Base-by-base conservation (phyloP, 2,329 filamentous ascomycete species). In the Graphilbum fragrans region DNA sequence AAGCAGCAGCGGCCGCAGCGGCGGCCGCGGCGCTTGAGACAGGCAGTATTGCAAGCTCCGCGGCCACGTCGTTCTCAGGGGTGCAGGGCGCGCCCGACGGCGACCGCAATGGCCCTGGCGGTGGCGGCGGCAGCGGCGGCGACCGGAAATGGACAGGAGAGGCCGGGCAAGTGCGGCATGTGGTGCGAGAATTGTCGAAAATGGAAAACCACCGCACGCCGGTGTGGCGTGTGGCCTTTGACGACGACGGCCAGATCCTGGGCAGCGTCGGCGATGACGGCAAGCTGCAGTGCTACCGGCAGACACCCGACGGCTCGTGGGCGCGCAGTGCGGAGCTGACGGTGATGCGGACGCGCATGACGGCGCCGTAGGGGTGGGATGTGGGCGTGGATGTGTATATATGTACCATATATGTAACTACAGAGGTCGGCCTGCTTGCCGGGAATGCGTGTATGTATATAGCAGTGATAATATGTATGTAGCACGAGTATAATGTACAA, bases 231-330 rank as follows among this genome's bases (percentile, higher is more conserved):
- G 77, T 88, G 3, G 73, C 73, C 1, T 90, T 87, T 50, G 75
- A 79, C 50, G 70, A 72, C 41, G 68, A 77, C 63, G 82, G 82
- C 5, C 81, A 86, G 57, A 70, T 88, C 12, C 63, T 90, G 8
- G 77, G 83, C 2, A 82, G 79, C 33, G 83, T 82, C 2, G 83
- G 83, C 3, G 84, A 90, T 48, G 82, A 88, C 56, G 84, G 82
- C 11, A 74, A 68, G 55, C 53, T 81, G 44, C 59, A 77, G 51
- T 74, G 76, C 46, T 80, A 77, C 54, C 67, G 76, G 14, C 74
- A 79, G 57, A 67, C 64, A 34, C 72, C 74, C 0, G 68, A 69
- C 44, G 74, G 74, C 0, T 53, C 61, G 9, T 79, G 74, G 74
- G 68, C 67, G 0, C 74, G 75, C 58, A 77, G 73, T 52, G 71